Base-by-base conservation (phyloP, 352 stramenopile species). In the Globisporangium parvum region DNA sequence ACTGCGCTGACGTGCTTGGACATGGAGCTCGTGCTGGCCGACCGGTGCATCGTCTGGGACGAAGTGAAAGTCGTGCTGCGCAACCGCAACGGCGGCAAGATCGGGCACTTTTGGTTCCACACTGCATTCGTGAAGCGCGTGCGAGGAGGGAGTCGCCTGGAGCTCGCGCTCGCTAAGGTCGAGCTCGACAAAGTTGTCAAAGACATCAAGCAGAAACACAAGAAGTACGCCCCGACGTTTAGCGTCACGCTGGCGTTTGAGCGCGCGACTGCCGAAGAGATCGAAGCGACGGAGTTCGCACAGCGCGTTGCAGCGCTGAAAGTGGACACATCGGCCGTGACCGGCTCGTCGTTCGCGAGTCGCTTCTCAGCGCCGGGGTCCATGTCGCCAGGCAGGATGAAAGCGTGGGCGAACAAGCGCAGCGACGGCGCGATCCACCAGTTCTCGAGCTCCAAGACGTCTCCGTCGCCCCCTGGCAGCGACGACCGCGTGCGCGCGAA, bases 41-140 rank as follows among this genome's bases (percentile, higher is more conserved):
- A 75, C 6, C 73, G 62, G 18, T 57, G 75, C 52, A 51, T 88
- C 9, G 58, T 91, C 21, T 86, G 68, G 69, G 80, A 85, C 58
- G 80, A 91, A 63, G 67, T 85, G 18, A 75, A 73, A 48, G 64
- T 91, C 45, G 49, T 64, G 42, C 59, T 91, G 15, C 70, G 73
- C 26, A 65, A 73, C 31, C 73, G 76, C 21, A 59, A 65, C 11
- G 72, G 73, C 20, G 55, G 55, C 8, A 69, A 69, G 4, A 52
- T 91, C 18, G 80, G 80, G 2, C 68, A 91, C 53, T 81, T 88
- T 63, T 91, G 80, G 80, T 85, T 91, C 62, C 80, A 91, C 66
- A 86, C 80, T 10, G 62, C 80, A n/a, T 91, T 91, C 37, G 53
- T 91, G 20, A 40, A 53, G 14, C 55, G 54, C 20, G 26, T 8